A percentile compares a stretch with the other conserved stretches of the same genome.
These are phyloP conservation scores for Asterophora parasitica DNA, from an alignment of 768 basidiomycete genomes.

Conservation along the genomic window DNA sequence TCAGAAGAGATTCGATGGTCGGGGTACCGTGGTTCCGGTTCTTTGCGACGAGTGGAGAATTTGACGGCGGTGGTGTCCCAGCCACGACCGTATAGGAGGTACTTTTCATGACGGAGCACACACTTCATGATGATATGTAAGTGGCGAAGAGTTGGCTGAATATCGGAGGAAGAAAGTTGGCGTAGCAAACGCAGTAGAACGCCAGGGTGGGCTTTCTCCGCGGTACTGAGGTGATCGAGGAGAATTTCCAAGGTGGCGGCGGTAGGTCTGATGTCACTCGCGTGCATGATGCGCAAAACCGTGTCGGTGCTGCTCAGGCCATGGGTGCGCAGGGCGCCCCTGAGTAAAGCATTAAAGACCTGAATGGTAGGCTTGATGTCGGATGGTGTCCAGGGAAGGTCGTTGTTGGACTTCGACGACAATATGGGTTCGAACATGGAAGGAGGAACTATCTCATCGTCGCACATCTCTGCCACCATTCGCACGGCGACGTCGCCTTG, in stretches of 20 bases:
- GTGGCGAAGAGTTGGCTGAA: conserved; percentile 50
- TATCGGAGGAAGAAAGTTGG: conserved; percentile 32
- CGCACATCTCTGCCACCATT: conserved; percentile 46
- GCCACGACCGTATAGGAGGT: conserved; percentile 35
- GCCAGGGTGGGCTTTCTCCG: conserved; percentile 37
- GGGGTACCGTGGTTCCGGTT: conserved; percentile 11
- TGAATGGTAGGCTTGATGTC: conserved; percentile 34
- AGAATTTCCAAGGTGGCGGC: conserved; percentile 51
- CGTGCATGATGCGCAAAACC: conserved; percentile 54
- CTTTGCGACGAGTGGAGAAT: conserved; percentile 28
- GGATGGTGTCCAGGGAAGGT: conserved; percentile 26
- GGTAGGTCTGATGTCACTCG: conserved; percentile 46
- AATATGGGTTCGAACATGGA: conserved; percentile 24
- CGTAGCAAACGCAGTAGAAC: conserved; percentile 46
- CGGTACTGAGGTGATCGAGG: conserved; percentile 44
- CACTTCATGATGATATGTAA: conserved; percentile 51
- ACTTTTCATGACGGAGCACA: conserved; percentile 50
- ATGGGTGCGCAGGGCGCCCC: conserved; percentile 40
- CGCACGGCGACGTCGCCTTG: conserved; percentile 46
- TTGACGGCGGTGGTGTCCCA: conserved; percentile 41
- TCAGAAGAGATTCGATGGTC: conserved; percentile 19
- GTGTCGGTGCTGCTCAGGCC: conserved; percentile 44
- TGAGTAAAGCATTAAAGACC: conserved; percentile 60
- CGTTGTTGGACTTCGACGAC: conserved; percentile 12
- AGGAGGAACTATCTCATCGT: conserved; percentile 21